Evolutionary conservation across 176 grass and related monocot genomes (phyloP), one percentile per base, ranked within the genome.

Genomic region (Oryza meyeriana): DNA sequence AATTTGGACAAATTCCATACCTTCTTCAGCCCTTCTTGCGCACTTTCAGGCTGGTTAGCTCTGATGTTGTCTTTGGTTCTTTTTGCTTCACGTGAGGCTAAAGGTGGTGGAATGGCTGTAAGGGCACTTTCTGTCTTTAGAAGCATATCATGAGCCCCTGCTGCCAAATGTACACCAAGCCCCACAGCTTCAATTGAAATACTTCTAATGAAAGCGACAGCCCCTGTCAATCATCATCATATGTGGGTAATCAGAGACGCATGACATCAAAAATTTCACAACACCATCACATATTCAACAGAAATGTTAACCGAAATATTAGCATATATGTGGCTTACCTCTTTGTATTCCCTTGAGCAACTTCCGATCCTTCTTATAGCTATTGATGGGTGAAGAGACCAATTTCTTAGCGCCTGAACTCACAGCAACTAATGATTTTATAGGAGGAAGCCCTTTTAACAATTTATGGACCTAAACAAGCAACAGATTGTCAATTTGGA

Each of bases 321-420:
- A 72, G 12, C 75, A 81, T 35, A 50, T 30, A 71, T 75, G 18
- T 57, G 36, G 52, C 18, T 88, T 93, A 99, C 96, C 96, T 87
- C 96, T 99, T 81, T 99, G 96, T 80, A 99, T 83, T 83, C 96
- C 96, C 85, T 95, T 99, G 27, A 99, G 87, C 84, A 99, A 91
- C 50, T 99, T 99, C n/a, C 88, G 87, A 64, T 99, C 96, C 86
- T 95, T 95, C 81, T 88, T 95, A 77, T 95, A 99, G 73, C 93
- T 95, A 90, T 93, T 94, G 66, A 99, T 81, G 45, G 96, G 96
- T 72, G 91, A 81, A 34, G 93, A 94, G n/a, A 95, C 59, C 80
- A 99, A 93, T 70, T 99, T 99, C 32, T 90, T 93, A 74, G 96
- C 94, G 65, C 96, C 96, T 79, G 93, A 95, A 89, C 93, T 79